These are phyloP conservation scores for Fomitopsis betulina DNA, from an alignment of 1,284 basidiomycete genomes.

Conservation along the genomic window DNA sequence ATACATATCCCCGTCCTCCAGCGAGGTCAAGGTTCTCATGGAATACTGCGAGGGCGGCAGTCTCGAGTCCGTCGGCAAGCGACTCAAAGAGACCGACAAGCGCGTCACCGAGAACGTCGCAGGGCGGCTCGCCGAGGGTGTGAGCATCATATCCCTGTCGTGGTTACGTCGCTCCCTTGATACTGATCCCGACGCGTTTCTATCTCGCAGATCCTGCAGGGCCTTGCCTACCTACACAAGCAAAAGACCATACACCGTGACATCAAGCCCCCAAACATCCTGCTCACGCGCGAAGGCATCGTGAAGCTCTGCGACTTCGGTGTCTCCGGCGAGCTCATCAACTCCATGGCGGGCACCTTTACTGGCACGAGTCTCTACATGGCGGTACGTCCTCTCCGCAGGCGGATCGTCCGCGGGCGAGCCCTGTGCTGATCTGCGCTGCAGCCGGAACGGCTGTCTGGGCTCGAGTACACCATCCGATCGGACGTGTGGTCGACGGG, in stretches of 20 bases:
- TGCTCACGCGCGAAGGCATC: slow-evolving; percentile 81
- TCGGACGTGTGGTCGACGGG: slow-evolving; percentile 99
- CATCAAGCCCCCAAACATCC: slow-evolving; percentile 96
- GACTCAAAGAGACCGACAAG: slow-evolving; percentile 77
- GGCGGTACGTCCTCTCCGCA: slow-evolving; percentile 66
- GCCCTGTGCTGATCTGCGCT: slow-evolving; percentile 14
- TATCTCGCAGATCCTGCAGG: slow-evolving; percentile 70
- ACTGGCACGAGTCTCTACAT: slow-evolving; percentile 98
- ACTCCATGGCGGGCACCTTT: slow-evolving; percentile 91
- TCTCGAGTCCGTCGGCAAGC: slow-evolving; percentile 84
- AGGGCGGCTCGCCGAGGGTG: slow-evolving; percentile 88
- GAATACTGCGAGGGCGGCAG: slow-evolving; percentile 89
- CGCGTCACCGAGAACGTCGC: slow-evolving; percentile 91
- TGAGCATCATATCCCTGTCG: slow-evolving; percentile 26
- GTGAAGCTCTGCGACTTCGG: slow-evolving; percentile 97
- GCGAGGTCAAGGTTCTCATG: slow-evolving; percentile 95
- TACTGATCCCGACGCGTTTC: not conserved
- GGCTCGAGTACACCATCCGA: slow-evolving; percentile 86
- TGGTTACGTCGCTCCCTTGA: not conserved
- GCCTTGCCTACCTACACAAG: slow-evolving; percentile 89
- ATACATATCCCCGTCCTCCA: slow-evolving; percentile 89
- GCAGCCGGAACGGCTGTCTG: slow-evolving; percentile 91
- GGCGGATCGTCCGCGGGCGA: slow-evolving; percentile 5
- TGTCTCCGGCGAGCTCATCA: slow-evolving; percentile 92
- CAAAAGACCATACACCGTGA: slow-evolving; percentile 94